phyloP scores from a whole-genome alignment of 768 basidiomycete species.

The Solioccasus polychromus region DNA sequence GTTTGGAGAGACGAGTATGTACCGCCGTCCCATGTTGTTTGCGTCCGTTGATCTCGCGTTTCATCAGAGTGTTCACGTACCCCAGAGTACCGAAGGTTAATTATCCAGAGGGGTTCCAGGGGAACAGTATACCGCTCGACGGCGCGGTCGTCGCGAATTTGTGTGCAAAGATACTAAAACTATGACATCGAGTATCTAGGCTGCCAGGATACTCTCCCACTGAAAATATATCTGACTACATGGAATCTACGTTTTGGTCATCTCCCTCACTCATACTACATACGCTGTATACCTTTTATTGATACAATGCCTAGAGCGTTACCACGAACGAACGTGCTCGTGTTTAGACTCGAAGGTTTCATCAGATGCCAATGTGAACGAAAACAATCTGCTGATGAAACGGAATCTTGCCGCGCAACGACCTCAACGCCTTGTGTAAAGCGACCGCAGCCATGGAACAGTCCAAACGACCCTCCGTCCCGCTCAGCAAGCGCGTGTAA shows the following conservation, averaged over 20 bases:
- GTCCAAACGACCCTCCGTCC: not conserved
- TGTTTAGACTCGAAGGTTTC: not conserved
- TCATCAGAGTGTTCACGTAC: constrained; percentile 63
- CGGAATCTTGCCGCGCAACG: constrained; percentile 2
- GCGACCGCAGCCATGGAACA: not conserved
- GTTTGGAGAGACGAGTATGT: constrained; percentile 76
- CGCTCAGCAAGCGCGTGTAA: constrained; percentile 7
- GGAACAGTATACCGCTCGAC: constrained; percentile 84
- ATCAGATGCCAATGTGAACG: constrained; percentile 1
- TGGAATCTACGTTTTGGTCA: not conserved
- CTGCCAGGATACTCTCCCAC: too few relatives aligned
- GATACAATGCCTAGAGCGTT: too few relatives aligned
- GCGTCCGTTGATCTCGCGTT: not conserved
- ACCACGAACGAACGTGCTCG: not conserved
- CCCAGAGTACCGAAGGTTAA: constrained; percentile 64
- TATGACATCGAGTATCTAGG: too few relatives aligned
- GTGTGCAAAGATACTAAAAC: constrained; percentile 57
- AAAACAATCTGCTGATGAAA: constrained; percentile 8
- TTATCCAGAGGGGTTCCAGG: constrained; percentile 87
- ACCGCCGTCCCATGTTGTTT: not conserved
- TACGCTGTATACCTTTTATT: not conserved
- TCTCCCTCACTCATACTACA: not conserved
- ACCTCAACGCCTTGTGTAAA: not conserved
- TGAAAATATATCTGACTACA: too few relatives aligned
- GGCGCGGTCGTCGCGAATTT: constrained; percentile 63